These are phyloP conservation scores for Ammopiptanthus mongolicus DNA, from an alignment of 306 rosid species.

Conservation along the genomic window DNA sequence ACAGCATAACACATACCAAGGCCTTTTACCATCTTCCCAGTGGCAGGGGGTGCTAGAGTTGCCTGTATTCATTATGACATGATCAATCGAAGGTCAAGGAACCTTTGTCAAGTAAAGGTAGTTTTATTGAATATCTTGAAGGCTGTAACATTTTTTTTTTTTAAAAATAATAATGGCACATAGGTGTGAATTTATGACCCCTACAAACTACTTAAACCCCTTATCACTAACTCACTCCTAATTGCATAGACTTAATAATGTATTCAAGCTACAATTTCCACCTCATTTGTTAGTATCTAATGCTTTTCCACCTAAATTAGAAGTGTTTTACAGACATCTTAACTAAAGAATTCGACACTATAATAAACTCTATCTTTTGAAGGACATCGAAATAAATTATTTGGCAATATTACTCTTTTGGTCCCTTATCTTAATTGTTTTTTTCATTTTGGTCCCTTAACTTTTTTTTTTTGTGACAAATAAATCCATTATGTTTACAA, in stretches of 20 bases:
- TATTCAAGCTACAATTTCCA: not conserved
- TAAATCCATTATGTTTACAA: too few relatives aligned
- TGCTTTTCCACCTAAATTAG: not conserved
- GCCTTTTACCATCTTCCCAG: conserved; percentile 96
- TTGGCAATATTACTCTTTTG: too few relatives aligned
- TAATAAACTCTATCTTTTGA: not conserved
- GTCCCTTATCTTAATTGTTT: too few relatives aligned
- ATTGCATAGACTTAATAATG: not conserved
- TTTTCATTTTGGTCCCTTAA: too few relatives aligned
- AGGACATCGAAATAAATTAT: not conserved
- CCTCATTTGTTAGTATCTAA: not conserved
- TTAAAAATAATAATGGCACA: too few relatives aligned
- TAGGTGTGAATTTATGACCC: too few relatives aligned
- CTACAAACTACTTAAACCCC: too few relatives aligned
- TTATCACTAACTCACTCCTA: too few relatives aligned
- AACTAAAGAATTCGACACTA: not conserved
- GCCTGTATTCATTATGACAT: conserved; percentile 55
- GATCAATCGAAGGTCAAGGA: not conserved
- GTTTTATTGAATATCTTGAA: not conserved
- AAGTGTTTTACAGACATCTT: not conserved
- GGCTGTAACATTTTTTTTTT: not conserved
- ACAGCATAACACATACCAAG: conserved; percentile 79
- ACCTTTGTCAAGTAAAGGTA: not conserved
- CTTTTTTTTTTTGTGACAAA: too few relatives aligned
- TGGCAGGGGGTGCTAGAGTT: conserved; percentile 91